These are phyloP conservation scores for Aspergillus sp. DNA, from an alignment of 2,329 filamentous ascomycete genomes.

Conservation along the genomic window DNA sequence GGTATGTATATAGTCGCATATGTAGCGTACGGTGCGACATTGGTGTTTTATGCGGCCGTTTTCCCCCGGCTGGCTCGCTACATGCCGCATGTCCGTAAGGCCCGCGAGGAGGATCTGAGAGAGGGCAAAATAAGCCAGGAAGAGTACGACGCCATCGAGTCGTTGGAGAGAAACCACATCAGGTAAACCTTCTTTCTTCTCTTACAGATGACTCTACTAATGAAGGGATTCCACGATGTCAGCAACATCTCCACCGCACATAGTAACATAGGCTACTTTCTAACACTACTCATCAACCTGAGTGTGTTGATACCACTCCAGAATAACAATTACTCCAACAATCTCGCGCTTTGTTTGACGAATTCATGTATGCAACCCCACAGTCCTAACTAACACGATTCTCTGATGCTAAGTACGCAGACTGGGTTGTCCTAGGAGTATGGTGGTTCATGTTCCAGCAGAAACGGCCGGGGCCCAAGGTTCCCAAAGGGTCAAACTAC, in stretches of 20 bases:
- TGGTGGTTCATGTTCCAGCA: slow-evolving; percentile 48
- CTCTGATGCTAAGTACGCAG: slow-evolving; percentile 18
- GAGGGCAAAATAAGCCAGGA: slow-evolving; percentile 38
- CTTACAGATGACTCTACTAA: neutral
- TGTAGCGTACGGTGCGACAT: slow-evolving; percentile 40
- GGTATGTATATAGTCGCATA: slow-evolving; percentile 42
- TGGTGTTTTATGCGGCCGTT: slow-evolving; percentile 45
- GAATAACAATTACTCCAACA: slow-evolving; percentile 37
- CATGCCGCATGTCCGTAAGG: slow-evolving; percentile 43
- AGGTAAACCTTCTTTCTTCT: slow-evolving; percentile 19
- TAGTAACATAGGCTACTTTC: slow-evolving; percentile 44
- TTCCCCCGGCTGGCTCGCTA: slow-evolving; percentile 42
- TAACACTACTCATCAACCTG: slow-evolving; percentile 41
- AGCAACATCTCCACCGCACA: slow-evolving; percentile 45
- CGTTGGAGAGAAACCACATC: slow-evolving; percentile 43
- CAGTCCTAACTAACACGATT: neutral
- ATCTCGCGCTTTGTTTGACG: slow-evolving; percentile 41
- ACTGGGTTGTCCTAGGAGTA: slow-evolving; percentile 43
- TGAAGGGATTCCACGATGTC: neutral
- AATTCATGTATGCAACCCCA: slow-evolving; percentile 37
- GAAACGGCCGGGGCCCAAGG: slow-evolving; percentile 38
- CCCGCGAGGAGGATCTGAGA: slow-evolving; percentile 41
- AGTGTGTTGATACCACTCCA: slow-evolving; percentile 41
- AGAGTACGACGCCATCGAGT: slow-evolving; percentile 44
- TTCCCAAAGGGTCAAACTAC: slow-evolving; percentile 42